These are phyloP conservation scores for Camellia oleifera DNA, from an alignment of 179 eudicot genomes.

Conservation along the genomic window DNA sequence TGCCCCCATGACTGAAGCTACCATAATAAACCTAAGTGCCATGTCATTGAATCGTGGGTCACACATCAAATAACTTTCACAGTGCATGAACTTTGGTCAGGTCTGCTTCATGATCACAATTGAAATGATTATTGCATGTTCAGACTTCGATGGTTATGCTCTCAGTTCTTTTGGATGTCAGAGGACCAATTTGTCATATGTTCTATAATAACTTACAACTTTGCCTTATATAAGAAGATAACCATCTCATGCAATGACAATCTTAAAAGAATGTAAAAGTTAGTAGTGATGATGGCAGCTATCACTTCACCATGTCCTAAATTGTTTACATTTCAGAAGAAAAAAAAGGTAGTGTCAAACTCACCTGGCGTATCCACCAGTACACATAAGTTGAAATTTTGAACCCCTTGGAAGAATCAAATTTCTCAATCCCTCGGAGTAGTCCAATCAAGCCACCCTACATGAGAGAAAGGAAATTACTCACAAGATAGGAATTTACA, in stretches of 20 bases:
- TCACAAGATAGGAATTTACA: neutral
- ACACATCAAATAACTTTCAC: neutral
- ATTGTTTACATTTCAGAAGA: neutral
- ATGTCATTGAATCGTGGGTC: neutral
- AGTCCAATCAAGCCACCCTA: constrained; percentile 94
- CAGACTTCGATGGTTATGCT: neutral
- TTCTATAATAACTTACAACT: neutral
- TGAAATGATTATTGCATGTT: neutral
- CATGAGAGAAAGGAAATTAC: constrained; percentile 17
- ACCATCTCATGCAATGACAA: neutral
- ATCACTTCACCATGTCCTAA: neutral
- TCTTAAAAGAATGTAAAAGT: neutral
- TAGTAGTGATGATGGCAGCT: neutral
- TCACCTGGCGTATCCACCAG: constrained; percentile 99
- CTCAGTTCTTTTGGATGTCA: neutral
- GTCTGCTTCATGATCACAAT: neutral
- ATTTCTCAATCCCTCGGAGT: constrained; percentile 93
- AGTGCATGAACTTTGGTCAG: neutral
- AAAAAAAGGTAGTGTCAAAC: constrained; percentile 12
- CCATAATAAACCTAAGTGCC: neutral
- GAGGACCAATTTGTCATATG: too few relatives aligned
- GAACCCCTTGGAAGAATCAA: constrained; percentile 91
- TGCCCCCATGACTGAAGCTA: neutral
- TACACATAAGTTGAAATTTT: constrained; percentile 95
- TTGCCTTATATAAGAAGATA: neutral